Conservation (phyloP, 371 early-diverging fungal genomes). For the Circinella umbellata region DNA sequence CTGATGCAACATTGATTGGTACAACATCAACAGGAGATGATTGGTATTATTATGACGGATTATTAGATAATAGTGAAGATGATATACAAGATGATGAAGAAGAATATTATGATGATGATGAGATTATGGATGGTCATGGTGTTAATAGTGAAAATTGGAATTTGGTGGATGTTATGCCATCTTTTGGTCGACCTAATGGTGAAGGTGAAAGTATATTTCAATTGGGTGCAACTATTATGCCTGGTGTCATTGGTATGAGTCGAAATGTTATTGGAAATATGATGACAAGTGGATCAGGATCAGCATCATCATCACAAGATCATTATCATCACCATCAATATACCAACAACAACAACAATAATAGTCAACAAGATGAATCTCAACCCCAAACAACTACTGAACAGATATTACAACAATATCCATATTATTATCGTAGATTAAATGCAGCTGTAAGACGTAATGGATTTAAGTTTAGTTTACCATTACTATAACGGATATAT, state of each 20-base stretch:
- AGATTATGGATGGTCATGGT: neutral
- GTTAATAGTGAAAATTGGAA: constrained; percentile 43
- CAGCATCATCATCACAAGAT: neutral
- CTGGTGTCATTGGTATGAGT: constrained; percentile 38
- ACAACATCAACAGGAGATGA: constrained; percentile 10
- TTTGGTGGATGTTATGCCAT: constrained; percentile 53
- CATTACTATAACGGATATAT: neutral
- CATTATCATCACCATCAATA: neutral
- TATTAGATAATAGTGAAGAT: constrained; percentile 25
- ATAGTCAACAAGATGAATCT: neutral
- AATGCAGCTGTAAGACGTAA: constrained; percentile 7
- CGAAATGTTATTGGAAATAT: constrained; percentile 27
- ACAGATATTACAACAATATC: constrained; percentile 2
- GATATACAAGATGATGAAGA: constrained; percentile 27
- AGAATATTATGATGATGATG: constrained; percentile 20
- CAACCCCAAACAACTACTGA: neutral
- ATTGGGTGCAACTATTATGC: constrained; percentile 40
- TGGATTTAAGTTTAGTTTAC: neutral
- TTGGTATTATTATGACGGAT: constrained; percentile 22
- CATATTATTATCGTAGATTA: constrained; percentile 11
- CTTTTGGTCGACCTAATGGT: constrained; percentile 30
- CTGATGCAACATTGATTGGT: constrained; percentile 2
- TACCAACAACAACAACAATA: neutral
- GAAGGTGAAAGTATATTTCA: constrained; percentile 42
- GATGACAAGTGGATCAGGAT: neutral